A percentile compares a stretch with the other conserved stretches of the same genome.
phyloP scores from a whole-genome alignment of 2,329 filamentous ascomycete genomes.

The Alternaria tenuissima region DNA sequence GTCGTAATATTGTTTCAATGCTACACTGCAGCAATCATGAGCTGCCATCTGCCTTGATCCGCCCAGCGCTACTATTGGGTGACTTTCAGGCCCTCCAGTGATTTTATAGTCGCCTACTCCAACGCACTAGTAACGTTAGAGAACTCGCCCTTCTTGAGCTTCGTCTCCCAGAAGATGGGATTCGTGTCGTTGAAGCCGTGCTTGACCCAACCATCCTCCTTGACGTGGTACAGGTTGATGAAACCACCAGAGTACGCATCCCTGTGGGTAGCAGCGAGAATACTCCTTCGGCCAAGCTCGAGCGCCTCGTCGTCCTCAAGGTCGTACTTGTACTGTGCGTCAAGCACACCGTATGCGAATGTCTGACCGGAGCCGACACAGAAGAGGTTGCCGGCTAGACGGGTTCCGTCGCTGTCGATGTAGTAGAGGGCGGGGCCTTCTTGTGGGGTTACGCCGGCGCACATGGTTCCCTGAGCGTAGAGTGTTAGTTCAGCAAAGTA shows the following conservation, averaged over 20 bases:
- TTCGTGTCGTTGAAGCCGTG: constrained; percentile 98
- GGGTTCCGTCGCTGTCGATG: constrained; percentile 96
- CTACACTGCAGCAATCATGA: constrained; percentile 1
- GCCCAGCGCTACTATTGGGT: not conserved
- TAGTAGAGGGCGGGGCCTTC: constrained; percentile 99
- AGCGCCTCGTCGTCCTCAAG: constrained; percentile 86
- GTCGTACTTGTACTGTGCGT: constrained; percentile 94
- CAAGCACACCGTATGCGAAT: constrained; percentile 97
- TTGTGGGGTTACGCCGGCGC: constrained; percentile 92
- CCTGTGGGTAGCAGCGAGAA: constrained; percentile 93
- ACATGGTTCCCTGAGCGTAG: constrained; percentile 80
- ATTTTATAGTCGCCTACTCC: constrained; percentile 56
- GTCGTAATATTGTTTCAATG: constrained; percentile 10
- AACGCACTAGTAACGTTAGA: constrained; percentile 87
- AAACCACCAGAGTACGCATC: constrained; percentile 99
- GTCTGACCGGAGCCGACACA: constrained; percentile 98
- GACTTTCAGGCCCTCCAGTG: not conserved
- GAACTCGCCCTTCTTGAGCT: constrained; percentile 98
- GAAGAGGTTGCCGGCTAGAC: constrained; percentile 92
- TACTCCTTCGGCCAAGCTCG: constrained; percentile 88
- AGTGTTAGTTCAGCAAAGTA: constrained; percentile 14
- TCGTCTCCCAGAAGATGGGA: constrained; percentile 99
- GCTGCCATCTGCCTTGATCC: not conserved
- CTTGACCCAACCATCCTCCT: constrained; percentile 98
- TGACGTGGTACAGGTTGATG: constrained; percentile 99